Evolutionary conservation across 1,139 yeast species (phyloP), one percentile per base, ranked within the genome.

Genomic region (Sugiyamaella xylanicola): DNA sequence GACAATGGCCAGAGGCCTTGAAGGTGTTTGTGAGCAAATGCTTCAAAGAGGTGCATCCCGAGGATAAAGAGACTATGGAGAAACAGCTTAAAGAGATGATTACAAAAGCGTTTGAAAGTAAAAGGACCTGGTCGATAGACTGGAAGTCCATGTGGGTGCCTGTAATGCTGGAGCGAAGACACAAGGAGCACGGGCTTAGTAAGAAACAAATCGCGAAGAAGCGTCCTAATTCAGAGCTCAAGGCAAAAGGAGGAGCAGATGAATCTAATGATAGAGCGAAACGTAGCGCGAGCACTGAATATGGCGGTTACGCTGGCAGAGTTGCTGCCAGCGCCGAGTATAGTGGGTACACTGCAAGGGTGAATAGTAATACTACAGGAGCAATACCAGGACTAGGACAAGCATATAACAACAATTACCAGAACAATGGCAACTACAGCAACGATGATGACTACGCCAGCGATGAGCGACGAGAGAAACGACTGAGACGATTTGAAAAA

Each of bases 91-190:
- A 77, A 59, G 65, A 68, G 19, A 67, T 82, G 35, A 76, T 84
- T 27, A 76, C 81, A 51, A 63, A 68, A 55, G 91, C 92, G 0
- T 76, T 80, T 46, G 71, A 70, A 2, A 69, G 74, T 42, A 73
- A 75, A 15, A 75, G 75, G 43, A 67, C 86, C 2, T 77, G 80
- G 75, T 64, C 70, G 1, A 85, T 83, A 60, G 81, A 86, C 63
- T 87, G 95, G 95, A 67, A 66, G 8, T 63, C 59, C 8, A 87
- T 83, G 67, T 72, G 72, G 29, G 62, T 87, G 1, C 92, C 93
- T 4, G 45, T 48, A 0, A 67, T 82, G 1, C 65, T 85, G 40
- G 65, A 64, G 42, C 53, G 55, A 46, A 58, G 69, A 19, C 61
- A 56, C 35, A 41, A 35, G 45, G 44, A 29, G 35, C 46, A 51